A percentile compares a stretch with the other conserved stretches of the same genome.
Evolutionary conservation across 768 basidiomycete genomes (phyloP).

Genomic region (Lentinula edodes): DNA sequence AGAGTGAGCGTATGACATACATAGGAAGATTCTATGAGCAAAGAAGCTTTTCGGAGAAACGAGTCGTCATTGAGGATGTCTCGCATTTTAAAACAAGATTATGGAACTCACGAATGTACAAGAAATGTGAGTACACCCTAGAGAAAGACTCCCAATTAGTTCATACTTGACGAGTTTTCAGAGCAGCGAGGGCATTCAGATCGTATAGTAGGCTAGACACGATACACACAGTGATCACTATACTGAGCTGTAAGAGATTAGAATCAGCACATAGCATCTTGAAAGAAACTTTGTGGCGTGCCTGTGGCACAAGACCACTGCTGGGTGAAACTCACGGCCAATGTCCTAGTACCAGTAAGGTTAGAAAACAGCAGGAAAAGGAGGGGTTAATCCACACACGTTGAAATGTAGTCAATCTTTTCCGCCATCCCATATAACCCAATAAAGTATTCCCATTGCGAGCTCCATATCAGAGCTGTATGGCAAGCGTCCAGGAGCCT

Average conservation of each 20-base stretch:
- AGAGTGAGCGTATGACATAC: constrained; percentile 17
- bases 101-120: constrained; percentile 20
- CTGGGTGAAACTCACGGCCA: background rate
- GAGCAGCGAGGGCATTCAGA: background rate
- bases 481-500: constrained; percentile 35
- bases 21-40: constrained; percentile 30
- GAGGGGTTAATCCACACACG: constrained; percentile 16
- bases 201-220: background rate
- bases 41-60: constrained; percentile 23
- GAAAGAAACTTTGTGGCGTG: background rate
- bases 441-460: constrained; percentile 36
- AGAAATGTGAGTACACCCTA: constrained; percentile 26
- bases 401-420: constrained; percentile 27
- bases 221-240: constrained; percentile 6
- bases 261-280: background rate
- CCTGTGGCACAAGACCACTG: background rate
- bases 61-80: background rate
- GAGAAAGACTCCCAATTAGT: background rate
- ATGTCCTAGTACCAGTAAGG: background rate
- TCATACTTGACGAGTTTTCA: background rate
- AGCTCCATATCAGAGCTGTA: constrained; percentile 30
- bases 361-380: background rate
- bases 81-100: background rate
- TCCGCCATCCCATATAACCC: constrained; percentile 20
- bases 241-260: constrained; percentile 2